Evolutionary conservation across 2,329 filamentous ascomycete genomes (phyloP).

Genomic region (Xylariaceae sp.): DNA sequence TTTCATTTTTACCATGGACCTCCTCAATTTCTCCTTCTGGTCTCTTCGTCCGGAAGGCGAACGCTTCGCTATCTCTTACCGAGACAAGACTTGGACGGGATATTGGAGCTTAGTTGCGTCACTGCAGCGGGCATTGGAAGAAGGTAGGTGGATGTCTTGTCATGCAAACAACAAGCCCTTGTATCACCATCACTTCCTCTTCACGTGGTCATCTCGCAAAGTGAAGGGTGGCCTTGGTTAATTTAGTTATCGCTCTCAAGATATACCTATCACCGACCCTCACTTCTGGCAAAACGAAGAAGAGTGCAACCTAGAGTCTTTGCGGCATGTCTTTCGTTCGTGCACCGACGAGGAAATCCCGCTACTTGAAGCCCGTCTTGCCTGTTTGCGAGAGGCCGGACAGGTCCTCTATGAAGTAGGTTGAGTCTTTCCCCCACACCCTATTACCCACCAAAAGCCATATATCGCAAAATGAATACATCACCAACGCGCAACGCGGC

Average conservation of each 20-base stretch:
- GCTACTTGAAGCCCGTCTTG: slow-evolving; percentile 76
- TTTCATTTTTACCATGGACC: slow-evolving; percentile 97
- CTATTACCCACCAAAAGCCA: slow-evolving; percentile 22
- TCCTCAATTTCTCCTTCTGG: slow-evolving; percentile 98
- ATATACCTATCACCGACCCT: slow-evolving; percentile 86
- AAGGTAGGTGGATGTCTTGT: slow-evolving; percentile 60
- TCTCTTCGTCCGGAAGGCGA: slow-evolving; percentile 73
- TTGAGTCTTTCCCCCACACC: slow-evolving; percentile 28
- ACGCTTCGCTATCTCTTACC: slow-evolving; percentile 83
- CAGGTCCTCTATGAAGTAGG: slow-evolving; percentile 77
- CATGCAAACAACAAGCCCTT: background rate
- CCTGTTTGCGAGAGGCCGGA: slow-evolving; percentile 83
- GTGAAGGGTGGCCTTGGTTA: slow-evolving; percentile 29
- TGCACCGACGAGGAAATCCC: slow-evolving; percentile 88
- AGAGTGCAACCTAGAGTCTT: slow-evolving; percentile 75
- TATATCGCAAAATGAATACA: slow-evolving; percentile 9
- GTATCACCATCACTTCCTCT: slow-evolving; percentile 33
- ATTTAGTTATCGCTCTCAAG: slow-evolving; percentile 50
- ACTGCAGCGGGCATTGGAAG: slow-evolving; percentile 85
- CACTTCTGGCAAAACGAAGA: slow-evolving; percentile 83
- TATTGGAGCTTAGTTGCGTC: slow-evolving; percentile 94
- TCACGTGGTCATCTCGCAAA: slow-evolving; percentile 9
- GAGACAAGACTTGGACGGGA: slow-evolving; percentile 83
- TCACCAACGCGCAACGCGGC: slow-evolving; percentile 30
- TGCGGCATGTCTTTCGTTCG: slow-evolving; percentile 84